A percentile compares a stretch with the other conserved stretches of the same genome.
phyloP scores from a whole-genome alignment of 352 stramenopile species.

The Globisporangium solare region DNA sequence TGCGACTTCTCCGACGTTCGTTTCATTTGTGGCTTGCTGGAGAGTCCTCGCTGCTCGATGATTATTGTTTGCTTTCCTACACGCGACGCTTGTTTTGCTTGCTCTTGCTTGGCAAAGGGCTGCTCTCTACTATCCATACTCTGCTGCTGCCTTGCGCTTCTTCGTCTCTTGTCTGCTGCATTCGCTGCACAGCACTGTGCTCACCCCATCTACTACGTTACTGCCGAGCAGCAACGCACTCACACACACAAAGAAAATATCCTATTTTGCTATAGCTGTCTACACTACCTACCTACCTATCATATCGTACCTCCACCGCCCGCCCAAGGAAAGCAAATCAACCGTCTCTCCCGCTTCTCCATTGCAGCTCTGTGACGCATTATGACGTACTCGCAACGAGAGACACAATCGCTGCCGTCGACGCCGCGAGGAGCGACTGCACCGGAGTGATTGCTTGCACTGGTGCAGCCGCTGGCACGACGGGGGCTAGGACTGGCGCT shows the following conservation, averaged over 20 bases:
- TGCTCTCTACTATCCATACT: conserved; percentile 1
- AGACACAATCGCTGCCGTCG: conserved; percentile 11
- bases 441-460: background rate
- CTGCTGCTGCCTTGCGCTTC: background rate
- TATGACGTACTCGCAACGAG: conserved; percentile 16
- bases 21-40: conserved; percentile 7
- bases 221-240: conserved; percentile 8
- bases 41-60: conserved; percentile 6
- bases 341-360: background rate
- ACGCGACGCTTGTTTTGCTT: background rate
- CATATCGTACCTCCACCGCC: conserved; percentile 17
- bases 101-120: background rate
- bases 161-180: background rate
- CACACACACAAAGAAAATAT: conserved; percentile 11
- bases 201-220: conserved; percentile 9
- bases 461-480: background rate
- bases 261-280: conserved; percentile 16
- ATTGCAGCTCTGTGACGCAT: background rate
- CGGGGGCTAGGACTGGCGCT: background rate
- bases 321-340: background rate
- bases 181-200: conserved; percentile 1
- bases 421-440: conserved; percentile 2
- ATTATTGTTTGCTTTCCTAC: conserved; percentile 5
- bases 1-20: conserved; percentile 4
- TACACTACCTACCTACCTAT: conserved; percentile 17